Evolutionary conservation across 2,329 filamentous ascomycete species (phyloP), one percentile per base, ranked within the genome.

Genomic region (Monilinia fructicola): DNA sequence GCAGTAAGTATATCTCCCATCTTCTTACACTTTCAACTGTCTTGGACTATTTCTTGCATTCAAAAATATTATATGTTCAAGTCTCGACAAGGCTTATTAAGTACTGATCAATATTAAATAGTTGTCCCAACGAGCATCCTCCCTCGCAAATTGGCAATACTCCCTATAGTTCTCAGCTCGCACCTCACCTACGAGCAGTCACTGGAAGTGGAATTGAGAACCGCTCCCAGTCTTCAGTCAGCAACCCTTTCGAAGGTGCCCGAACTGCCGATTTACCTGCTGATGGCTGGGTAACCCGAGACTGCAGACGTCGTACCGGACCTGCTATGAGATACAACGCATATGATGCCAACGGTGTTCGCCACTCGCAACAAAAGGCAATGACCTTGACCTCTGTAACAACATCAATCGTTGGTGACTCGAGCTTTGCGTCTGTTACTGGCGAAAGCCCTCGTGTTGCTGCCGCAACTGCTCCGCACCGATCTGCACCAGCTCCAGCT

Each of bases 191-290:
- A 14, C 54, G 65, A 64, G 53, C 18, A 26, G 23, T 50, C 12
- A 16, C 54, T 12, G 4, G 23, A 6, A 60, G 44, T 12, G 31
- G n/a, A 23, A 50, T 26, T 12, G 62, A 50, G 26, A 65, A 50
- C 2, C 38, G 40, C n/a, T 67, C 65, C 2, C 48, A 64, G 38
- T 69, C 70, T 3, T 71, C 70, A 16, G 50, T 60, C 11, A 74
- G 69, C 48, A 73, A 74, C 46, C 58, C 65, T 9, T 71, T 69
- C 38, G 68, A 74, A 50, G 55, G 40, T 40, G 65, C 42, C 31
- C 55, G 64, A 40, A 66, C 35, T 40, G 62, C 42, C 5, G 67
- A 64, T 52, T 26, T 67, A 31, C 23, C n/a, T 12, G 7, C 26
- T 9, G 44, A 28, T 5, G 60, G 14, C 1, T 71, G 70, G 69